A percentile compares a stretch with the other conserved stretches of the same genome.
Conservation (phyloP, 768 basidiomycete genomes). For the Serendipita sp. region DNA sequence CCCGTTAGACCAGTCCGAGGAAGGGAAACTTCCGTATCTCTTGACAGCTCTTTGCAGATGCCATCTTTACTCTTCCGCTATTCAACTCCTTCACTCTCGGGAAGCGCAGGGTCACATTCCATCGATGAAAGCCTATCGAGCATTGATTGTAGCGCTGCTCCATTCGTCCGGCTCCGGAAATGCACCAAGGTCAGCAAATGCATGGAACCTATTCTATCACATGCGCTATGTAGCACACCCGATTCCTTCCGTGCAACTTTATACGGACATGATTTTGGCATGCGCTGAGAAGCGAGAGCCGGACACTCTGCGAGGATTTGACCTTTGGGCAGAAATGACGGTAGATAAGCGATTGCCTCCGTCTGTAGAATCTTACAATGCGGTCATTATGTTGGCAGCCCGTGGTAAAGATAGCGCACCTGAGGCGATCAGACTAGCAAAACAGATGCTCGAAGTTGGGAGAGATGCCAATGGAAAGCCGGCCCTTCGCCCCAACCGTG, state of each 20-base stretch:
- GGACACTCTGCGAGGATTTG: conserved; percentile 81
- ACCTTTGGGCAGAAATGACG: conserved; percentile 89
- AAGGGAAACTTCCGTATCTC: conserved; percentile 54
- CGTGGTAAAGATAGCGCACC: conserved; percentile 46
- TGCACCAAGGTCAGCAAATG: conserved; percentile 44
- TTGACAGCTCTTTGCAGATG: conserved; percentile 32
- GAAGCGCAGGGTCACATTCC: conserved; percentile 46
- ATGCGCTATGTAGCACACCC: conserved; percentile 94
- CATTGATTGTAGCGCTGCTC: conserved; percentile 44
- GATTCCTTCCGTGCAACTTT: conserved; percentile 51
- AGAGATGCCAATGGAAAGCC: conserved; percentile 45
- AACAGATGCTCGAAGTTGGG: conserved; percentile 71
- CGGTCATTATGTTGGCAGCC: conserved; percentile 68
- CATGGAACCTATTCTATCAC: conserved; percentile 89
- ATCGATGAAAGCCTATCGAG: conserved; percentile 59
- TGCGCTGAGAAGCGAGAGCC: conserved; percentile 41
- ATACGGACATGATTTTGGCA: conserved; percentile 73
- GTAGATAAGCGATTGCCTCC: conserved; percentile 47
- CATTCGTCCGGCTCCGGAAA: conserved; percentile 22
- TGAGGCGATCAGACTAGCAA: conserved; percentile 70
- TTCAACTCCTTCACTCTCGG: conserved; percentile 52
- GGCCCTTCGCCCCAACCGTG: conserved; percentile 29
- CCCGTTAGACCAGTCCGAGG: conserved; percentile 22
- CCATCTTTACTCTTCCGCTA: conserved; percentile 42
- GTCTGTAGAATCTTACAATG: conserved; percentile 55